Conservation (phyloP, 202 grass and related monocot genomes). For the Sporobolus alterniflorus region DNA sequence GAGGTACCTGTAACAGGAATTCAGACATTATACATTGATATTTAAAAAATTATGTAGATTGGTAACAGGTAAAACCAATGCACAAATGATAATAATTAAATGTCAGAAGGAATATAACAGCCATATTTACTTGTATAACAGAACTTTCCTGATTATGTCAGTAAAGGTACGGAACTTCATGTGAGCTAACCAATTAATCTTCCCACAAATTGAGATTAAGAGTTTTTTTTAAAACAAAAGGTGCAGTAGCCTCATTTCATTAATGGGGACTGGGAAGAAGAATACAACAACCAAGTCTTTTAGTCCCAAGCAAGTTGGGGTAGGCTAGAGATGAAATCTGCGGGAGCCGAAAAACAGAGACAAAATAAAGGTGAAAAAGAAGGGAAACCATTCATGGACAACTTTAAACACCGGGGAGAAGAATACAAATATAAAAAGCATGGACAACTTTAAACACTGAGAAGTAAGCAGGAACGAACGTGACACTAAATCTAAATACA, state of each 20-base stretch:
- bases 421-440: background rate
- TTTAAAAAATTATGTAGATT: background rate
- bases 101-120: background rate
- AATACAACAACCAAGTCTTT: background rate
- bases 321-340: background rate
- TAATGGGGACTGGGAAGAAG: background rate
- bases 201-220: background rate
- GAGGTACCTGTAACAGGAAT: conserved; percentile 49
- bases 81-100: background rate
- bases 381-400: background rate
- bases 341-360: background rate
- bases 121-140: background rate
- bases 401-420: background rate
- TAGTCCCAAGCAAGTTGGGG: background rate
- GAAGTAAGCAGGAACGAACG: background rate
- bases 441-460: background rate
- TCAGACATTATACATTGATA: background rate
- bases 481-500: conserved; percentile 7
- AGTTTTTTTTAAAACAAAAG: background rate
- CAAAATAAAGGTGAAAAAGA: background rate
- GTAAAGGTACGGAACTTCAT: background rate
- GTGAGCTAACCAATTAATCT: background rate
- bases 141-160: background rate
- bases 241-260: background rate
- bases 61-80: background rate